phyloP scores from a whole-genome alignment of 176 grass and related monocot genomes.

The Rhynchospora breviuscula region DNA sequence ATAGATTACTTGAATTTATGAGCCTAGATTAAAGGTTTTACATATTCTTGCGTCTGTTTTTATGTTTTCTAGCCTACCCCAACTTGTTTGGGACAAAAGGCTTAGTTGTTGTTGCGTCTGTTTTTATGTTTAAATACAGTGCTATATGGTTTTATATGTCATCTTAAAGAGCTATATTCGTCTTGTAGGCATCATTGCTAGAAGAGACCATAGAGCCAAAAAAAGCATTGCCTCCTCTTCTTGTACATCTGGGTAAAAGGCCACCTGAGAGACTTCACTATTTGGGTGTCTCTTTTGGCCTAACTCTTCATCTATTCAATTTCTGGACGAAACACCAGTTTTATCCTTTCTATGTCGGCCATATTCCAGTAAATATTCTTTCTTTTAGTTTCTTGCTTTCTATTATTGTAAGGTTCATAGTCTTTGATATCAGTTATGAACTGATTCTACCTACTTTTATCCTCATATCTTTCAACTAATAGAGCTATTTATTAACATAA shows the following conservation, averaged over 20 bases:
- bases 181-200: conserved; percentile 74
- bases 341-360: conserved; percentile 89
- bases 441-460: not conserved
- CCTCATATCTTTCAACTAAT: not conserved
- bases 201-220: conserved; percentile 80
- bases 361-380: conserved; percentile 58
- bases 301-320: conserved; percentile 79
- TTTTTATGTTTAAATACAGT: not conserved
- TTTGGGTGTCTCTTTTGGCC: conserved; percentile 86
- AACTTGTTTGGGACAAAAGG: too few relatives aligned
- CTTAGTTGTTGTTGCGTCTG: too few relatives aligned
- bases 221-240: conserved; percentile 75
- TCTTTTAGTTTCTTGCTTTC: not conserved
- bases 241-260: conserved; percentile 58
- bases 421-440: conserved; percentile 13
- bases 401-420: not conserved
- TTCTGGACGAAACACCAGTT: conserved; percentile 90
- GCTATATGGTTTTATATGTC: not conserved
- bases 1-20: not conserved
- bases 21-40: not conserved
- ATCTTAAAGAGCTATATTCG: conserved; percentile 1
- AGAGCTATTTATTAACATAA: not conserved
- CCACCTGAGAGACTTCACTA: conserved; percentile 80
- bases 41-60: not conserved
- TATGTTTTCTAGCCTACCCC: too few relatives aligned